Conservation (phyloP, 2,329 filamentous ascomycete species). For the Fusarium luffae region DNA sequence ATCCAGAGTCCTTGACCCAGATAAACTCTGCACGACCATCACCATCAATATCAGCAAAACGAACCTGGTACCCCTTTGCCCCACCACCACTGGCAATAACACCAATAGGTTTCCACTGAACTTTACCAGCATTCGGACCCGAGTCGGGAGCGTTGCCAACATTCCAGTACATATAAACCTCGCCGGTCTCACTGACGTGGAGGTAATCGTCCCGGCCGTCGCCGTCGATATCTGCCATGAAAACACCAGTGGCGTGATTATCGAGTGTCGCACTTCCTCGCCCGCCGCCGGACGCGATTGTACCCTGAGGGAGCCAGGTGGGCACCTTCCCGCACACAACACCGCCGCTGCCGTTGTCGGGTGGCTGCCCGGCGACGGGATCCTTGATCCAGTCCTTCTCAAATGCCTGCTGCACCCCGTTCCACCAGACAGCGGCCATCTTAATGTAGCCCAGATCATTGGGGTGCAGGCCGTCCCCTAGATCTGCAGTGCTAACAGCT, state of each 20-base stretch:
- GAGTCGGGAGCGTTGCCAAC: not conserved
- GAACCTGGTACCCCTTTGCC: not conserved
- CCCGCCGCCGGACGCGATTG: not conserved
- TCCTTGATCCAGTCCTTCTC: not conserved
- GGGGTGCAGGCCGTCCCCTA: not conserved
- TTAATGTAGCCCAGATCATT: not conserved
- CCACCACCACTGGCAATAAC: not conserved
- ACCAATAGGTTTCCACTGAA: not conserved
- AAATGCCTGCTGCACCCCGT: not conserved
- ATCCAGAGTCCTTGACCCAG: not conserved
- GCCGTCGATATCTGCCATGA: not conserved
- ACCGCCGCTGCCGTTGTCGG: not conserved
- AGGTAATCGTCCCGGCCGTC: not conserved
- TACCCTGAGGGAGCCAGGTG: not conserved
- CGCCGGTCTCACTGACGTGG: not conserved
- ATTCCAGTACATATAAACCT: not conserved
- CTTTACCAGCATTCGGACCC: not conserved
- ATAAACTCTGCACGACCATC: not conserved
- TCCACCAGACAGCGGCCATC: not conserved
- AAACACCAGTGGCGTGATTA: not conserved
- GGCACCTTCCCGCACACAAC: not conserved
- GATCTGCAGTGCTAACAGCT: too few species aligned
- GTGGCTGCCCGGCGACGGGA: not conserved
- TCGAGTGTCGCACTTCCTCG: not conserved
- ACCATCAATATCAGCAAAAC: not conserved